Evolutionary conservation across 164 flowering plant genomes (phyloP), one percentile per base, ranked within the genome.

Genomic region (Warburgia ugandensis): DNA sequence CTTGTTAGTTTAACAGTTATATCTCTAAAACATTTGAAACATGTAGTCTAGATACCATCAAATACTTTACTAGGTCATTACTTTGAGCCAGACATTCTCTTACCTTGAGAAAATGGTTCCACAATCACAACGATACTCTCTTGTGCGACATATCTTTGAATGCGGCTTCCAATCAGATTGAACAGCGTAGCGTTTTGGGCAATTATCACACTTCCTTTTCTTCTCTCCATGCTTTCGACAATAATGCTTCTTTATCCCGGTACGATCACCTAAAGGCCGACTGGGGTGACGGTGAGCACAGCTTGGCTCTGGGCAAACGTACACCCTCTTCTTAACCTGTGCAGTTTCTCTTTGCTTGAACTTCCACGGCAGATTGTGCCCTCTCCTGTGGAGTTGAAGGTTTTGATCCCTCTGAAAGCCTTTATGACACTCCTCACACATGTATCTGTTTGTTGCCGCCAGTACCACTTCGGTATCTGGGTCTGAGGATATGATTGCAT

Each of bases 311-410:
- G 95, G 97, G 68, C 97, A 90, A 3, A 90, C 84, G 41, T 90
- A 90, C 0, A 90, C 97, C 0, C 94, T 71, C 59, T 86, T 90
- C 52, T 70, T 66, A 1, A 64, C 63, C 14, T 19, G 45, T 46
- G 78, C 95, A 19, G 75, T 76, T 51, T 67, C 61, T 56, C 94
- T 76, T 53, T 90, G 95, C 77, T 75, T 86, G 2, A 90, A 84
- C 80, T 90, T 90, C 97, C 97, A 90, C 48, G 97, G 95, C 27
- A 90, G 83, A 63, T 90, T 90, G 58, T 90, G 97, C 4, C 95
- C 97, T 37, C 97, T 62, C 31, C 95, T 59, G 55, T 90, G 97
- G 1, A 90, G 89, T 49, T 90, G 97, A 36, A 90, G 69, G 52
- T 86, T 90, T 54, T 90, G 97, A 61, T 90, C 97, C 59, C 97